Evolutionary conservation across 352 stramenopile genomes (phyloP).

Genomic region (Pythium guiyangense): DNA sequence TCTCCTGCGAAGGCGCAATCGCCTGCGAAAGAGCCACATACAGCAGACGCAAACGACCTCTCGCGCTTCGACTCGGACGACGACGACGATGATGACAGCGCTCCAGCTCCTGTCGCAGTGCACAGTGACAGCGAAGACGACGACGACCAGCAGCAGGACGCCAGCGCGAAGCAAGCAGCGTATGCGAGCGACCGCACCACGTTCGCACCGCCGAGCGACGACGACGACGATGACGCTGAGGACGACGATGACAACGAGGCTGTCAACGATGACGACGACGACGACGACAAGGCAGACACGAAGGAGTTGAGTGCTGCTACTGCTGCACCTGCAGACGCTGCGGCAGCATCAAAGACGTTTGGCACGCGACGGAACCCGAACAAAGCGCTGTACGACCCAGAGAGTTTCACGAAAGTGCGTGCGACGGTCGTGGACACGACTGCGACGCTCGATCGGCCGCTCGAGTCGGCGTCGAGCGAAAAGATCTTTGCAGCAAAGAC

Average conservation of each 20-base stretch:
- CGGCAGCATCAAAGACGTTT: slow-evolving; percentile 25
- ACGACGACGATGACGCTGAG: not conserved
- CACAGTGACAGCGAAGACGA: not conserved
- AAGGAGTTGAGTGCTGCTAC: not conserved
- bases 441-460: slow-evolving; percentile 62
- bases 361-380: slow-evolving; percentile 82
- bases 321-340: not conserved
- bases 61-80: slow-evolving; percentile 14
- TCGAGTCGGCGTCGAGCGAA: slow-evolving; percentile 67
- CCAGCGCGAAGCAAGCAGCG: not conserved
- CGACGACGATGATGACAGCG: slow-evolving; percentile 9
- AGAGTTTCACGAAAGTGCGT: slow-evolving; percentile 48
- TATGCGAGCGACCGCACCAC: too few relatives aligned
- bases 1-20: too few relatives aligned
- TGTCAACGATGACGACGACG: too few relatives aligned
- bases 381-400: slow-evolving; percentile 65
- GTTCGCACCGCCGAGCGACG: not conserved
- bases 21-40: too few relatives aligned
- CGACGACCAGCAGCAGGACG: not conserved
- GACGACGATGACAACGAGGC: slow-evolving; percentile 15
- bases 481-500: slow-evolving; percentile 78
- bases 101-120: not conserved
- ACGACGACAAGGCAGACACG: slow-evolving; percentile 2
- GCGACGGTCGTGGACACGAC: slow-evolving; percentile 42
- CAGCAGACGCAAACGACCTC: slow-evolving; percentile 2